These are phyloP conservation scores for Chrysopogon serrulatus DNA, from an alignment of 176 grass and related monocot genomes.

Conservation along the genomic window DNA sequence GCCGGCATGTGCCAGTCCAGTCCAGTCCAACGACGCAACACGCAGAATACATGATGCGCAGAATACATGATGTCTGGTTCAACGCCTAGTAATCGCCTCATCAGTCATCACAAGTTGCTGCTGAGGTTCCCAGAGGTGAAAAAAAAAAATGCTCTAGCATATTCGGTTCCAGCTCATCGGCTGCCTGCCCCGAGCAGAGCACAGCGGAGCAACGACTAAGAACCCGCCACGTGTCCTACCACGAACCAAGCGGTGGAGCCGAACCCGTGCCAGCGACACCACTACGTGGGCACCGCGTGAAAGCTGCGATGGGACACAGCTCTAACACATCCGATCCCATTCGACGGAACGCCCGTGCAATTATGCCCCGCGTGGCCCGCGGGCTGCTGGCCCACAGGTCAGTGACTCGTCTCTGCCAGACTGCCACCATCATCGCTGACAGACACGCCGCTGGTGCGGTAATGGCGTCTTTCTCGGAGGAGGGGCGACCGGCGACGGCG, in stretches of 20 bases:
- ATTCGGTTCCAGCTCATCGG: not conserved
- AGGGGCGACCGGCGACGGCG: not conserved
- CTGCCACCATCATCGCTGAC: not conserved
- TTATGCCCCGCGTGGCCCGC: not conserved
- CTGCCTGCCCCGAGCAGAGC: not conserved
- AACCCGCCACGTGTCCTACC: not conserved
- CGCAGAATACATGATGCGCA: not conserved
- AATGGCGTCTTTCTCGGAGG: no score
- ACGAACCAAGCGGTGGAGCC: not conserved
- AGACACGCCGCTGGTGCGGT: not conserved
- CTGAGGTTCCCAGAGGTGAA: not conserved
- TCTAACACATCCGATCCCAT: not conserved
- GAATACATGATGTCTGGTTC: no score
- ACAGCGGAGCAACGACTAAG: accelerated
- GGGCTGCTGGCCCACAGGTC: not conserved
- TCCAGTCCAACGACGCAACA: not conserved
- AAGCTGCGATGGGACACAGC: accelerated
- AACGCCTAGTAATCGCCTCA: not conserved
- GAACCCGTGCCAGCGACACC: accelerated
- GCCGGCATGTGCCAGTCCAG: not conserved
- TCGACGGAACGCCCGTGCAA: not conserved
- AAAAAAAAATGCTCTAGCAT: not conserved
- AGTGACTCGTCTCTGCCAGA: not conserved
- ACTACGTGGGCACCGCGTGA: not conserved
- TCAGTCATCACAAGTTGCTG: not conserved